These are phyloP conservation scores for Arthrobotrys sinensis DNA, from an alignment of 2,329 filamentous ascomycete species.

Conservation along the genomic window DNA sequence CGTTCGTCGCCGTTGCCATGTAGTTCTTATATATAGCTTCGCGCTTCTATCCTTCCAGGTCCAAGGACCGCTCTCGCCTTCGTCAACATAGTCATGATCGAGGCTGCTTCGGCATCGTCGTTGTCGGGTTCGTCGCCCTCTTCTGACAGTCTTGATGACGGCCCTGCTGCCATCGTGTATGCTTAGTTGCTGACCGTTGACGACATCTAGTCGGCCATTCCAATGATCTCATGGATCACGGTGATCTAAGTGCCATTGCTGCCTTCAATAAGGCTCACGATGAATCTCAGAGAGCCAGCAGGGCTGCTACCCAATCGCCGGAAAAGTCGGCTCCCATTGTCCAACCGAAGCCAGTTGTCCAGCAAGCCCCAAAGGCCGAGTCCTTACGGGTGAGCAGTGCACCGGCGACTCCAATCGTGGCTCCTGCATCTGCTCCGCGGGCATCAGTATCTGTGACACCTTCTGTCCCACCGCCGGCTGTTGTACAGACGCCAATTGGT, in stretches of 20 bases:
- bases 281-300: conserved; percentile 45
- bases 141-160: neutral
- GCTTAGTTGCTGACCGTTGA: conserved; percentile 24
- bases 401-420: conserved; percentile 16
- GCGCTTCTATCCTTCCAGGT: neutral
- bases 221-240: conserved; percentile 49
- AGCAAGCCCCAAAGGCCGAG: conserved; percentile 23
- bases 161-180: neutral
- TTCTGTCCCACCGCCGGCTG: conserved; percentile 15
- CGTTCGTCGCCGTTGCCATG: neutral
- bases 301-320: conserved; percentile 11
- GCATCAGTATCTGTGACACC: conserved; percentile 8
- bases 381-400: conserved; percentile 13
- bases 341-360: conserved; percentile 3
- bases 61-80: conserved; percentile 10
- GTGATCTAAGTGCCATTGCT: conserved; percentile 55
- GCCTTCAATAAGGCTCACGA: conserved; percentile 58
- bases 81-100: conserved; percentile 11
- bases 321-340: conserved; percentile 26
- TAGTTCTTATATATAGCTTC: conserved; percentile 21
- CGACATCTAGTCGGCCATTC: conserved; percentile 23
- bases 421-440: conserved; percentile 1
- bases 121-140: conserved; percentile 41
- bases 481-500: conserved; percentile 1
- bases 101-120: conserved; percentile 43